Evolutionary conservation across 441 rosid species (phyloP).

Genomic region (Gossypium lobatum): DNA sequence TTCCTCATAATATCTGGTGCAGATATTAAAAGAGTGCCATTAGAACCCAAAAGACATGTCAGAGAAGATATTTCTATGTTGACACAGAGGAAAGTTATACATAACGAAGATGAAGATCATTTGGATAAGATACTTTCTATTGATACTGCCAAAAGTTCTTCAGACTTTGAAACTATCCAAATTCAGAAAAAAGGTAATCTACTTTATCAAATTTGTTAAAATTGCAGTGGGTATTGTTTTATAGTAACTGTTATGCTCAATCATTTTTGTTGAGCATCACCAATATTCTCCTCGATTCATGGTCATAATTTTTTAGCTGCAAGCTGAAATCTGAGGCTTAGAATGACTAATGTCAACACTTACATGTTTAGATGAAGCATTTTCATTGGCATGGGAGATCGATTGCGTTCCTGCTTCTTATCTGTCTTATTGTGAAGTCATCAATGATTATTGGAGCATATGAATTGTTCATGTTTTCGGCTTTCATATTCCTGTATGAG

Average conservation of each 20-base stretch:
- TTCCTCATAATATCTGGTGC: slow-evolving; percentile 2
- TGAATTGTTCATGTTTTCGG: neutral
- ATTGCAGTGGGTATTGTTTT: neutral
- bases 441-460: neutral
- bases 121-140: neutral
- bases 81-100: neutral
- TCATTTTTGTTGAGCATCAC: neutral
- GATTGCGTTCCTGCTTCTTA: neutral
- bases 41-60: slow-evolving; percentile 2
- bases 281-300: neutral
- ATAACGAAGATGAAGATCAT: neutral
- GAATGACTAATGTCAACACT: neutral
- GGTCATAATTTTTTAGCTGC: neutral
- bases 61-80: neutral
- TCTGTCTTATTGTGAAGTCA: neutral
- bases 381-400: neutral
- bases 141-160: neutral
- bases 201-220: neutral
- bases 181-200: neutral
- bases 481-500: neutral
- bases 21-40: slow-evolving; percentile 4
- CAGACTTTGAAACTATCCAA: neutral
- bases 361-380: neutral
- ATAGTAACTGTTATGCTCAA: neutral
- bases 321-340: neutral